Evolutionary conservation across 192 early-diverging fungal species (phyloP), one percentile per base, ranked within the genome.

Genomic region (Chytriomyces hyalinus): DNA sequence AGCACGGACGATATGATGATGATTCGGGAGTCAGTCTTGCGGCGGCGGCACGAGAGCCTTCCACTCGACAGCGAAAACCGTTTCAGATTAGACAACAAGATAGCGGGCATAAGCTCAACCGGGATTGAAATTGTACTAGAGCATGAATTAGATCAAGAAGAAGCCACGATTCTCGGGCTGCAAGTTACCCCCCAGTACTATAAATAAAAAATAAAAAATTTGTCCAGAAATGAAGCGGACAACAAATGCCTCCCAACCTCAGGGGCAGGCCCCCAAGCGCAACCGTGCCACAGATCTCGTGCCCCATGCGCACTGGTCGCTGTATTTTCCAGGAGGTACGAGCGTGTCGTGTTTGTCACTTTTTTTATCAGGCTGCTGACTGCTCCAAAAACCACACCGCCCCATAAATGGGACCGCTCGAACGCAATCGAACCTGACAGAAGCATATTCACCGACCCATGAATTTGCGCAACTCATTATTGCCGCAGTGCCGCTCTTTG

Each of bases 241-340:
- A 13, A 13, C 13, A 5, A 20, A 1, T 57, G 53, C 53, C 63
- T 15, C 13, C 17, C 63, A 65, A 4, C 63, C 17, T 13, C 63
- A 28, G 24, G 11, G 20, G 63, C 63, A 28, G 13, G 11, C 24
- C 63, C 67, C 43, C 67, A 36, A 68, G 13, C 67, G 67, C 67
- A 13, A 45, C 49, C 67, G 46, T 9, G 43, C 26, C 3, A n/a
- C 53, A 20, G 20, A 57, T 57, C 15, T 26, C 46, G 50, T 71
- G 8, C 69, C 57, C 9, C 57, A 57, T 60, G n/a, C 69, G 50
- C 51, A 57, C 36, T 71, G 69, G 69, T 71, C 69, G 17, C 49
- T 71, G 6, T 71, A 71, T 51, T 71, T 71, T 60, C 7, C 7
- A 13, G 69, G 69, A 26, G 62, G 62, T 20, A 3, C 36, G 36